Conservation (phyloP, 164 flowering plant genomes). For the Protea cynaroides region DNA sequence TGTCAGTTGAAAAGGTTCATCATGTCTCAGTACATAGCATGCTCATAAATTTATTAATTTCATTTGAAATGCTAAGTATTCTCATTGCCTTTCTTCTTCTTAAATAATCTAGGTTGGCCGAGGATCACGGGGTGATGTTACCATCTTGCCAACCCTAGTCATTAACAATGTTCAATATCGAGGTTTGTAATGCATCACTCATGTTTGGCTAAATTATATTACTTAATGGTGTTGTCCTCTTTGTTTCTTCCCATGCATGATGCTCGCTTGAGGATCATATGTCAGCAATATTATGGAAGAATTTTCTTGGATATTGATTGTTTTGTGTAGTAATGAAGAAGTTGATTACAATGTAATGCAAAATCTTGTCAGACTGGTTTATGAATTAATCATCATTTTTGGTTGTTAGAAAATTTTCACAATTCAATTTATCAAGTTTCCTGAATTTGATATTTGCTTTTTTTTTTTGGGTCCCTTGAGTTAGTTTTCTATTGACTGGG, state of each 20-base stretch:
- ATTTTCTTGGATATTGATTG: too few relatives aligned
- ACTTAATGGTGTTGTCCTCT: background rate
- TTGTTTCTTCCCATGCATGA: background rate
- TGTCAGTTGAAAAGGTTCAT: background rate
- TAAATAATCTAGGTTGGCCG: conserved; percentile 51
- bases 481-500: too few relatives aligned
- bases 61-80: background rate
- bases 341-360: too few relatives aligned
- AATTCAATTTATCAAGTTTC: too few relatives aligned
- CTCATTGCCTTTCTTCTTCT: background rate
- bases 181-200: conserved; percentile 39
- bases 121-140: conserved; percentile 89
- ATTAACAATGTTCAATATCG: conserved; percentile 84
- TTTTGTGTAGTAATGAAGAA: too few relatives aligned
- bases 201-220: background rate
- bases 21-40: background rate
- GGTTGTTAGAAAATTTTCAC: too few relatives aligned
- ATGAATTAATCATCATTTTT: too few relatives aligned
- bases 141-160: conserved; percentile 90
- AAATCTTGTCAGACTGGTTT: too few relatives aligned
- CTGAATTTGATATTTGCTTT: too few relatives aligned
- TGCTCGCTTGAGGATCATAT: too few relatives aligned
- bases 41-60: background rate
- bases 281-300: too few relatives aligned
- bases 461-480: too few relatives aligned